Conservation (phyloP, 73 alveolate species). For the Paramecium sexaurelia region DNA sequence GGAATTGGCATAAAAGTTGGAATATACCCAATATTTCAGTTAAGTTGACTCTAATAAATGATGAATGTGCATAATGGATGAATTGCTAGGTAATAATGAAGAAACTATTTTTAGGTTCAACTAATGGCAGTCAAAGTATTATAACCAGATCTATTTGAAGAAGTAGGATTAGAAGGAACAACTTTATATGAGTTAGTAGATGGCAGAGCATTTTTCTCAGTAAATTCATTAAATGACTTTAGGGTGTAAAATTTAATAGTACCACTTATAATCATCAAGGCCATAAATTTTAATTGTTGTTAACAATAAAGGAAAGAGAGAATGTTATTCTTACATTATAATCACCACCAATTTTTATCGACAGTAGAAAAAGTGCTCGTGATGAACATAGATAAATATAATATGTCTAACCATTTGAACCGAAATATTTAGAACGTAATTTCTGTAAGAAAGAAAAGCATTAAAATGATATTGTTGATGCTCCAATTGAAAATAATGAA, state of each 20-base stretch:
- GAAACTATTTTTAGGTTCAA: not conserved
- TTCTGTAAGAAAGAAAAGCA: conserved; percentile 63
- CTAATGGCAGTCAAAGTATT: not conserved
- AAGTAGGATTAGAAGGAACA: conserved; percentile 60
- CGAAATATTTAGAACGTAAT: conserved; percentile 45
- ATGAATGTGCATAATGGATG: not conserved
- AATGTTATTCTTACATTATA: conserved; percentile 9
- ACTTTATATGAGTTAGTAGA: conserved; percentile 34
- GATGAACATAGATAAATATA: conserved; percentile 55
- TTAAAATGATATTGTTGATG: conserved; percentile 38
- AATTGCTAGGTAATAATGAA: conserved; percentile 44
- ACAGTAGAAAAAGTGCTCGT: conserved; percentile 61
- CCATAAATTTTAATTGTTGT: conserved; percentile 1
- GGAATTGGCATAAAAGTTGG: conserved; percentile 83
- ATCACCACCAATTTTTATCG: conserved; percentile 51
- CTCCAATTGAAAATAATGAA: conserved; percentile 25
- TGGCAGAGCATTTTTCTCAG: conserved; percentile 62
- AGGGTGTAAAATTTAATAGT: conserved; percentile 63
- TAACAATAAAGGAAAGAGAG: not conserved
- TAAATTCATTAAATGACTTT: conserved; percentile 13
- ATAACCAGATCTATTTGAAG: conserved; percentile 33
- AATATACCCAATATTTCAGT: conserved; percentile 75
- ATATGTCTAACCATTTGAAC: conserved; percentile 44
- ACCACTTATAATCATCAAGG: conserved; percentile 55
- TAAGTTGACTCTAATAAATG: not conserved